Base-by-base conservation (phyloP, 2,329 filamentous ascomycete genomes). In the Cladobotryum protrusum region DNA sequence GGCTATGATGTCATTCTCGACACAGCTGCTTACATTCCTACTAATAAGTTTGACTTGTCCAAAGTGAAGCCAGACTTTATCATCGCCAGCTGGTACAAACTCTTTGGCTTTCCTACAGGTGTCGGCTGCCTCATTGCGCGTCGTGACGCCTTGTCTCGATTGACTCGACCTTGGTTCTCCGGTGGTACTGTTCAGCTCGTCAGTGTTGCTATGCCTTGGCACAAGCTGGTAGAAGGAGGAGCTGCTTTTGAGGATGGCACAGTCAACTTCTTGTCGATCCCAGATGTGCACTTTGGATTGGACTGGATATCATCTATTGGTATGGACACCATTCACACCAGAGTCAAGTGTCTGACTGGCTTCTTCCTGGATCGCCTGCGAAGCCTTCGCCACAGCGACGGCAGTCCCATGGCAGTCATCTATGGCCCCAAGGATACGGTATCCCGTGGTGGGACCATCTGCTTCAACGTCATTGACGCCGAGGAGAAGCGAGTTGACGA, bases 1-100 rank as follows among this genome's bases (percentile, higher is more conserved):
- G 68, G 69, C 18, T 72, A 67, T 47, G 67, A 71, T 47, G 70
- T 72, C 2, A 58, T 71, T 7, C 61, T 72, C 3, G 70, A 72
- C 48, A 66, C 66, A 0, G 70, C 70, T 1, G 69, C 70, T 1
- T 72, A 67, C 50, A 53, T 72, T 1, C 68, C 70, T 2, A 72
- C 69, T 2, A 52, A 55, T 2, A 48, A 20, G 11, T 63, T 72
- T 2, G 67, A 72, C 50, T 56, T 72, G 5, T 60, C 61, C 1
- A 19, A 19, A 5, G 47, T 66, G 29, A 63, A 66, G 42, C 68
- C 69, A 3, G 68, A 72, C 24, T 72, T 71, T 54, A 57, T 71
- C 5, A 62, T 63, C 5, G 51, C 68, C 17, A 69, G 66, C 54
- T 72, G 67, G 66, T 72, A 72, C 58, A 72, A 72, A 51, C 52